Evolutionary conservation across 805 yeast genomes (phyloP).

Genomic region (Ogataea saltuana): DNA sequence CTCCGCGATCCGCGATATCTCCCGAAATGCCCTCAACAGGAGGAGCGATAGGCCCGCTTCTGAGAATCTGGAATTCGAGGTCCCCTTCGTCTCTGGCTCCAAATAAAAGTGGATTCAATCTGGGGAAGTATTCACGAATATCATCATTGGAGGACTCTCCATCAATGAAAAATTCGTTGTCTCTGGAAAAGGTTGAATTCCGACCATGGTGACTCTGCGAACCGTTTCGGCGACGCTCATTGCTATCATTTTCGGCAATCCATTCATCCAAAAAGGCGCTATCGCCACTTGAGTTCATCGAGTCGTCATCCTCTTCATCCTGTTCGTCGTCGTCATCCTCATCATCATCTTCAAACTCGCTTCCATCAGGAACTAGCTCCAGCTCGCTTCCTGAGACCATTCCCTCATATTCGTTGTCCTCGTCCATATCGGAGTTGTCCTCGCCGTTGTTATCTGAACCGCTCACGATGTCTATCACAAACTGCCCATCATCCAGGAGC

Average conservation of each 20-base stretch:
- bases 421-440: conserved; percentile 23
- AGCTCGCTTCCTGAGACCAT: conserved; percentile 23
- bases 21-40: conserved; percentile 13
- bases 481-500: conserved; percentile 27
- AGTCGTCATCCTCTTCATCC: conserved; percentile 10
- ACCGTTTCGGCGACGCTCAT: conserved; percentile 24
- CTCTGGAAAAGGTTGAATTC: conserved; percentile 6
- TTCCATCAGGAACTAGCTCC: conserved; percentile 19
- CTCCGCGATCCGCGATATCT: conserved; percentile 11
- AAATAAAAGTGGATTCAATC: conserved; percentile 11
- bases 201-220: conserved; percentile 7
- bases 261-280: conserved; percentile 36
- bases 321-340: conserved; percentile 29
- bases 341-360: conserved; percentile 21
- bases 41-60: conserved; percentile 11
- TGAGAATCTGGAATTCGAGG: conserved; percentile 12
- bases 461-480: conserved; percentile 32
- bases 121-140: conserved; percentile 13
- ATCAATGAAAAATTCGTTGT: conserved; percentile 12
- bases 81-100: conserved; percentile 12
- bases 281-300: conserved; percentile 26
- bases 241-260: conserved; percentile 33
- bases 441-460: conserved; percentile 29
- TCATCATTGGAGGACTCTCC: conserved; percentile 19
- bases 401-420: conserved; percentile 27